Evolutionary conservation across 2,329 filamentous ascomycete genomes (phyloP), one percentile per base, ranked within the genome.

Genomic region (Apiospora hydei): DNA sequence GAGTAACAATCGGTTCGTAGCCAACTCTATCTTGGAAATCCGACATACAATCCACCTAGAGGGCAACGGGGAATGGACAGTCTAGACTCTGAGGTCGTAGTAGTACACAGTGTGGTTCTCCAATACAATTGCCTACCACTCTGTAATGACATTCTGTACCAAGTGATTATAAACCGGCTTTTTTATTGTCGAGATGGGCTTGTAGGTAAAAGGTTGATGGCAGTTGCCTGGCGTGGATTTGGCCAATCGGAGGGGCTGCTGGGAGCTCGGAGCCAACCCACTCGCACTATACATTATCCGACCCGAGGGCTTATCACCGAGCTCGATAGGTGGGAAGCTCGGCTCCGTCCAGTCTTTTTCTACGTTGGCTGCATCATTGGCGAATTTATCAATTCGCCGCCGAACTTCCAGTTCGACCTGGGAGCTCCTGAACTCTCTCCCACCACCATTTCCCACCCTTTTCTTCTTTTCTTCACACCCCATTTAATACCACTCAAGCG

Each of bases 291-390:
- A 64, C 21, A 64, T 64, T 64, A 41, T 64, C 57, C 57, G 57
- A 21, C 34, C 57, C 57, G 57, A 64, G 57, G 57, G 57, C 57
- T 64, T 64, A 64, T 64, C 57, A 64, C 57, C 57, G 57, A 64
- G 57, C 57, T 64, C 34, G 34, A 64, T 41, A 64, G 57, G 57
- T 64, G 57, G 57, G 57, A 64, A 64, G 57, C 57, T 64, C 57
- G 57, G 57, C 57, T 64, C 57, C 34, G 57, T 64, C 57, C 18
- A 64, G 34, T 64, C 57, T 64, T 64, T 64, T 64, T 64, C 57
- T 64, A 64, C 57, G 57, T 64, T 64, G 57, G 57, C 57, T 11
- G 57, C 57, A 64, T 64, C 57, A 64, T 64, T 46, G 44, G 16
- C 44, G 57, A 64, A 64, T 64, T 64, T 21, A 14, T 41, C 57